These are phyloP conservation scores for Colletotrichum sp. DNA, from an alignment of 2,329 filamentous ascomycete genomes.

Conservation along the genomic window DNA sequence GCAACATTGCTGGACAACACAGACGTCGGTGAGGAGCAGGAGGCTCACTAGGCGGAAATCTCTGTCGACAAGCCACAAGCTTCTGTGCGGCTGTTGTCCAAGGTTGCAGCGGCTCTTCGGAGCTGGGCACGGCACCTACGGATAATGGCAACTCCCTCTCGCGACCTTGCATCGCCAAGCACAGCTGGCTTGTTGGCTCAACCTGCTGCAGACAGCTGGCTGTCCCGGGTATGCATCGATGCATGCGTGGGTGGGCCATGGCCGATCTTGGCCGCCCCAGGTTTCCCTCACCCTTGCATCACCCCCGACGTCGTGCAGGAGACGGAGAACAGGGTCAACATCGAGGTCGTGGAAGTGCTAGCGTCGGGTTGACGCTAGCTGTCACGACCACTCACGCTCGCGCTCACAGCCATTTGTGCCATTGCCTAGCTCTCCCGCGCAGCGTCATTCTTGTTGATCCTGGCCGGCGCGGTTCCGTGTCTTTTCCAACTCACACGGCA, in stretches of 20 bases:
- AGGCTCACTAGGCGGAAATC: background rate
- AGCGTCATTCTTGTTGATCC: background rate
- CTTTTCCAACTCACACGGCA: background rate
- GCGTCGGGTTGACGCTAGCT: background rate
- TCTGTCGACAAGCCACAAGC: background rate
- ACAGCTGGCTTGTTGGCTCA: background rate
- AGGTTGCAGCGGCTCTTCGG: background rate
- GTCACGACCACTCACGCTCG: background rate
- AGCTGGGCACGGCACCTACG: slow-evolving; percentile 5
- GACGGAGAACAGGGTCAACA: background rate
- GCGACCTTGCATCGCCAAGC: slow-evolving; percentile 13
- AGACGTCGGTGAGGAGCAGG: background rate
- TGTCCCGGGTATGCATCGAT: background rate
- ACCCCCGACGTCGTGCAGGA: slow-evolving; percentile 7
- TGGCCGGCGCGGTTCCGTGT: background rate
- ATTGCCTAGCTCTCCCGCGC: background rate
- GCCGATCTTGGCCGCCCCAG: slow-evolving; percentile 21
- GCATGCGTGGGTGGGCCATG: slow-evolving; percentile 8
- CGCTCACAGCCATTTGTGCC: background rate
- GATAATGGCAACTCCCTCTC: background rate
- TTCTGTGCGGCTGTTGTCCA: background rate
- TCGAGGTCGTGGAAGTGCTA: background rate
- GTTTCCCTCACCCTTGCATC: slow-evolving; percentile 13
- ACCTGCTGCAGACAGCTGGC: background rate
- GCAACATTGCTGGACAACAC: background rate